Conservation (phyloP, 1,284 basidiomycete species). For the Macrocybe sp. region DNA sequence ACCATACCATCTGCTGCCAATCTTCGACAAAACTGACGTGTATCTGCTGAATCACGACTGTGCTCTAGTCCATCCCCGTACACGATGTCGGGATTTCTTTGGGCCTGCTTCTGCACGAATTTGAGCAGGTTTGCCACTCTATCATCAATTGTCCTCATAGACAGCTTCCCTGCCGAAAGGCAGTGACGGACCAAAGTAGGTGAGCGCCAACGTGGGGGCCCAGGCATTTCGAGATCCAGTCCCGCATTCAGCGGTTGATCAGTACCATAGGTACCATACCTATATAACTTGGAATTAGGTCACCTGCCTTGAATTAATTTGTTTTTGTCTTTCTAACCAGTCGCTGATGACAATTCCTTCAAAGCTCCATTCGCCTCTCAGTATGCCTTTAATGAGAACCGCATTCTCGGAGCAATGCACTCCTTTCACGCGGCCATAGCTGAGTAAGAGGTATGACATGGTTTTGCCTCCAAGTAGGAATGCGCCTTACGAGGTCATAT, state of each 20-base stretch:
- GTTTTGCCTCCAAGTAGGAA: not conserved
- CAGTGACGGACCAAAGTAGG: constrained; percentile 48
- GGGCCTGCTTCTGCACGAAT: constrained; percentile 57
- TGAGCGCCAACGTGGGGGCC: constrained; percentile 60
- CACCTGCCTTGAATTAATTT: no score
- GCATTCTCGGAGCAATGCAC: constrained; percentile 60
- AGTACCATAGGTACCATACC: constrained; percentile 61
- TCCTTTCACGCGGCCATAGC: constrained; percentile 63
- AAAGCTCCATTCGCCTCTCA: constrained; percentile 67
- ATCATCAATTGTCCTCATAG: constrained; percentile 46
- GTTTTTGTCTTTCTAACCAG: constrained; percentile 34
- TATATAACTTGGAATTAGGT: constrained; percentile 15
- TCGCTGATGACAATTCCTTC: constrained; percentile 63
- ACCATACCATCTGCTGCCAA: constrained; percentile 64
- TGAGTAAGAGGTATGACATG: constrained; percentile 18
- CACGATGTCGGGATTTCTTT: constrained; percentile 53
- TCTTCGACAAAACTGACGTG: constrained; percentile 49
- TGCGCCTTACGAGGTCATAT: constrained; percentile 50
- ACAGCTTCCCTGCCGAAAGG: constrained; percentile 54
- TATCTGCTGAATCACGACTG: constrained; percentile 51
- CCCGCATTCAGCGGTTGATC: constrained; percentile 59
- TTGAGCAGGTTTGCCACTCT: constrained; percentile 49
- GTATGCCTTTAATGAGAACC: constrained; percentile 47
- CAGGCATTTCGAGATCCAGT: constrained; percentile 69
- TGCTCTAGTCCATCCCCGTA: constrained; percentile 62